Evolutionary conservation across 2,329 filamentous ascomycete species (phyloP).

Genomic region (Ceratocystis colombiana): DNA sequence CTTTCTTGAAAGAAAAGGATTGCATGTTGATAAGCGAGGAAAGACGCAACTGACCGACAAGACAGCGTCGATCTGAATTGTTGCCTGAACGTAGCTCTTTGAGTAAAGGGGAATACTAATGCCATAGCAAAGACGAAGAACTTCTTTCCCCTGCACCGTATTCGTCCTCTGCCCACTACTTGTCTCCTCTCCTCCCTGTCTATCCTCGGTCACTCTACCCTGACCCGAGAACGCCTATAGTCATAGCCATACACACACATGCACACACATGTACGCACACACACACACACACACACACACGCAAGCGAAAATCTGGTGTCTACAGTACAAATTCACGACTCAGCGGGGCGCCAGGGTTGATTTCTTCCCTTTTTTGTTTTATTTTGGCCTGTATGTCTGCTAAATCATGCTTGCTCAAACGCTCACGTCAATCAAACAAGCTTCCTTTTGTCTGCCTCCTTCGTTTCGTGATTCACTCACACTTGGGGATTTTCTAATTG

Average conservation of each 20-base stretch:
- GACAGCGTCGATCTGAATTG: slow-evolving; percentile 8
- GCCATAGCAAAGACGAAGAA: background rate
- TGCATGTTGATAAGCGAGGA: background rate
- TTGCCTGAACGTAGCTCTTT: background rate
- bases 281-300: too few species aligned
- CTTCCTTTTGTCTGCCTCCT: background rate
- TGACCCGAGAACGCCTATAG: too few species aligned
- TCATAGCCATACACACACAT: too few species aligned
- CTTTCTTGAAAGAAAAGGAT: background rate
- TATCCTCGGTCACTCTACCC: background rate
- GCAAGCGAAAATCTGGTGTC: too few species aligned
- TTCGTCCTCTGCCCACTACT: background rate
- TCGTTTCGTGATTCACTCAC: background rate
- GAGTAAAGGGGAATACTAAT: background rate
- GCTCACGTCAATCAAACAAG: slow-evolving; percentile 1
- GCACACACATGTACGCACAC: too few species aligned
- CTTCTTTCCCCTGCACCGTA: background rate
- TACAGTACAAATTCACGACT: too few species aligned
- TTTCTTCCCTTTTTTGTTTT: background rate
- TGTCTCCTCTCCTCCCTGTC: background rate
- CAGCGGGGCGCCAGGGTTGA: too few species aligned
- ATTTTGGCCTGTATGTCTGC: background rate
- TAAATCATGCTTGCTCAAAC: background rate
- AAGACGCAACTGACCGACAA: background rate
- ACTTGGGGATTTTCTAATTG: background rate